phyloP scores from a whole-genome alignment of 805 yeast genomes.

The Starmerella floris region DNA sequence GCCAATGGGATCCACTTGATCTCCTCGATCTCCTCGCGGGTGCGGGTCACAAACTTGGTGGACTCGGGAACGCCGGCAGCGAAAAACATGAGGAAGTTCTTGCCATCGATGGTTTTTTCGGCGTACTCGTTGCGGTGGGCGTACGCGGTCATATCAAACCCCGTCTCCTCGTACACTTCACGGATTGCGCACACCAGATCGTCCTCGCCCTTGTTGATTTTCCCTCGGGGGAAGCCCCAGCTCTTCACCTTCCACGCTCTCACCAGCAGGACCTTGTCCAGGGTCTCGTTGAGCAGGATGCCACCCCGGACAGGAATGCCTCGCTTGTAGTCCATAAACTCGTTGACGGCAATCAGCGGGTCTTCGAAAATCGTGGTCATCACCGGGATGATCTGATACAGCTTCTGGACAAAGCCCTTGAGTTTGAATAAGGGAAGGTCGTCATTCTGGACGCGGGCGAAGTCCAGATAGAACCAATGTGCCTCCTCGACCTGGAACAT shows the following conservation, averaged over 20 bases:
- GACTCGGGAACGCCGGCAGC: conserved; percentile 67
- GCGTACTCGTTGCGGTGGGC: conserved; percentile 59
- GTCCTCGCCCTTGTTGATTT: conserved; percentile 82
- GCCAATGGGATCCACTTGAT: conserved; percentile 52
- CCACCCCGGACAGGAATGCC: conserved; percentile 95
- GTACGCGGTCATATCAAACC: conserved; percentile 63
- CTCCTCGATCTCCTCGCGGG: conserved; percentile 73
- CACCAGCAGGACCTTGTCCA: conserved; percentile 64
- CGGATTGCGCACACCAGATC: conserved; percentile 83
- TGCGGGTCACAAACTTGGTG: conserved; percentile 62
- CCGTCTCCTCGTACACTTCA: conserved; percentile 88
- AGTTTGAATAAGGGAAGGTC: conserved; percentile 62
- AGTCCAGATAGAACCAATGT: conserved; percentile 93
- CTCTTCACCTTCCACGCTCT: conserved; percentile 63
- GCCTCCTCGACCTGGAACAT: conserved; percentile 95
- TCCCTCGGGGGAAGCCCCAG: conserved; percentile 98
- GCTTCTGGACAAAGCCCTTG: conserved; percentile 55
- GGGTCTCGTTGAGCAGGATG: conserved; percentile 59
- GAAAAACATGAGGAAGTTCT: conserved; percentile 72
- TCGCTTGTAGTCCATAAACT: conserved; percentile 73
- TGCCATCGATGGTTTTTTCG: conserved; percentile 70
- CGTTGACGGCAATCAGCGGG: conserved; percentile 48
- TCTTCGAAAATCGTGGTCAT: conserved; percentile 25
- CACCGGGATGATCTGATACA: conserved; percentile 65
- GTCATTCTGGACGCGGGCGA: conserved; percentile 58